phyloP scores from a whole-genome alignment of 345 rosid species.

The Passiflora organensis region DNA sequence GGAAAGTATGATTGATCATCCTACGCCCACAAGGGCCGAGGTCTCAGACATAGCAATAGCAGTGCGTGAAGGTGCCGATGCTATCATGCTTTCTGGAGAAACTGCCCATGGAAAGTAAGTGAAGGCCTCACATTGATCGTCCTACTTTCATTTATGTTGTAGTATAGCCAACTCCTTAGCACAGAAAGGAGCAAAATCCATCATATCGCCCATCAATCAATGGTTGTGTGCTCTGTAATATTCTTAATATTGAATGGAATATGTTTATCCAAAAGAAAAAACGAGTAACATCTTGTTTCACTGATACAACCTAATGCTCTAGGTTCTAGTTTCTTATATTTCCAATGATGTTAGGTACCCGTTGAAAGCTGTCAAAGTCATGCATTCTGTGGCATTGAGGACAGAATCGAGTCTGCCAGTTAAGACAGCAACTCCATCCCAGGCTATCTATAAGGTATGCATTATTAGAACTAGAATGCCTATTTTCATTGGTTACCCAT shows the following conservation, averaged over 20 bases:
- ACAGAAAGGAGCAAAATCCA: no score
- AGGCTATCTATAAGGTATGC: slow-evolving; percentile 53
- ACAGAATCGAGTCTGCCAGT: slow-evolving; percentile 79
- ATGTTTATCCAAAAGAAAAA: not conserved
- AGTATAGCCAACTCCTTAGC: no score
- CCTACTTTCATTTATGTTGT: no score
- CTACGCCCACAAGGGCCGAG: slow-evolving; percentile 98
- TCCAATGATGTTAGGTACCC: slow-evolving; percentile 53
- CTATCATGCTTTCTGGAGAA: slow-evolving; percentile 98
- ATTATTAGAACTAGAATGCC: not conserved
- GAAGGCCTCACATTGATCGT: not conserved
- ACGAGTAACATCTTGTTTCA: no score
- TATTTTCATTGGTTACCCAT: not conserved
- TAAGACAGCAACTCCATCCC: slow-evolving; percentile 45
- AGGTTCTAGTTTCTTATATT: not conserved
- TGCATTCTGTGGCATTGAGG: slow-evolving; percentile 89
- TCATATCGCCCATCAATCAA: no score
- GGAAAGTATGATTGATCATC: slow-evolving; percentile 96
- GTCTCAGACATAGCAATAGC: slow-evolving; percentile 96
- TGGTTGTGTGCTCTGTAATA: not conserved
- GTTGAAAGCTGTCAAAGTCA: slow-evolving; percentile 83
- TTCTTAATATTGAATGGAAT: not conserved
- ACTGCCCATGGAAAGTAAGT: slow-evolving; percentile 97
- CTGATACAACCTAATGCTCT: no score
- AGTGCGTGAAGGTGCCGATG: slow-evolving; percentile 93